Conservation (phyloP, 2,329 filamentous ascomycete species). For the Cordyceps sp. region DNA sequence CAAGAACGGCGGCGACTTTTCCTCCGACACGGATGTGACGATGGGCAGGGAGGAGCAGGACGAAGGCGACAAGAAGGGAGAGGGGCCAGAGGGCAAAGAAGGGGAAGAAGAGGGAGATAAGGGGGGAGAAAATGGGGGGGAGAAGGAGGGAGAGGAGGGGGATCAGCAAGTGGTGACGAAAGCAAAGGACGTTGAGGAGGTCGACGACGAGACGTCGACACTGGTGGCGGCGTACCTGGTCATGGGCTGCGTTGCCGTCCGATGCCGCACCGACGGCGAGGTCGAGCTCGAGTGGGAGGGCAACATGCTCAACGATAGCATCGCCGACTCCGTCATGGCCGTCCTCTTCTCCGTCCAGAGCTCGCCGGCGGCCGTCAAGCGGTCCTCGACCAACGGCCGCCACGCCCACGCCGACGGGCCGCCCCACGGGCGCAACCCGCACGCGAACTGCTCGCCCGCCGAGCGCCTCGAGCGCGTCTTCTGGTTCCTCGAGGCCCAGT, state of each 20-base stretch:
- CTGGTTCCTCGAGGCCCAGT: conserved; percentile 95
- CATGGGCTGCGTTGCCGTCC: conserved; percentile 84
- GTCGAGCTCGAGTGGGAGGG: conserved; percentile 94
- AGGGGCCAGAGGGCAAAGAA: conserved; percentile 7
- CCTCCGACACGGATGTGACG: conserved; percentile 13
- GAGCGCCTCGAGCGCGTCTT: conserved; percentile 74
- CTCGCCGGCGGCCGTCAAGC: conserved; percentile 85
- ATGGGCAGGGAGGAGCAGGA: neutral
- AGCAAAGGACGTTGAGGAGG: conserved; percentile 29
- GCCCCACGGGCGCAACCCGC: conserved; percentile 40
- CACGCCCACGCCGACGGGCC: conserved; percentile 17
- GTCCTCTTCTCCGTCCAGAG: conserved; percentile 85
- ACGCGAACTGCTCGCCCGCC: conserved; percentile 52
- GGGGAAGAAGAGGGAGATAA: conserved; percentile 9
- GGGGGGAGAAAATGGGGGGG: conserved; percentile 18
- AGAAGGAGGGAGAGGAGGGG: conserved; percentile 18
- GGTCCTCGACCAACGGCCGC: conserved; percentile 19
- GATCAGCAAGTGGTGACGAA: conserved; percentile 7
- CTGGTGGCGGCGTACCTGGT: conserved; percentile 46
- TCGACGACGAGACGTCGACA: conserved; percentile 45
- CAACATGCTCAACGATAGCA: conserved; percentile 92
- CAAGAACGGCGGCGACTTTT: conserved; percentile 13
- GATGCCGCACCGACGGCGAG: conserved; percentile 59
- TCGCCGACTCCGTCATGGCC: conserved; percentile 93
- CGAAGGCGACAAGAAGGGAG: conserved; percentile 15